A percentile compares a stretch with the other conserved stretches of the same genome.
These are phyloP conservation scores for Didymella lethalis DNA, from an alignment of 2,329 filamentous ascomycete species.

Conservation along the genomic window DNA sequence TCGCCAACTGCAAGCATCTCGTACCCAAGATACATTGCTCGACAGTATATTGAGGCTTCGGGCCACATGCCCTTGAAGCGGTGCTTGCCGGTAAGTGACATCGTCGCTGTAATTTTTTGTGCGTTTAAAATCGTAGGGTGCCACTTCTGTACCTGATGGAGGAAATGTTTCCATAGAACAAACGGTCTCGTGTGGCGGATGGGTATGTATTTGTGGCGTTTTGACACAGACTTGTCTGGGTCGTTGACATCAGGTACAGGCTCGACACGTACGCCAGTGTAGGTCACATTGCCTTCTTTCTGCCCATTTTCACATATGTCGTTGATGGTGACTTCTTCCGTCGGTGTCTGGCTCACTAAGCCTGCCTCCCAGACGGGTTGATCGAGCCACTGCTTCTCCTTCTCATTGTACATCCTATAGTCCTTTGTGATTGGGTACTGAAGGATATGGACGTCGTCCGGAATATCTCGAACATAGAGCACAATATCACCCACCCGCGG, in stretches of 20 bases:
- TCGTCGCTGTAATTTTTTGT: conserved; percentile 60
- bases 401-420: conserved; percentile 36
- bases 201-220: conserved; percentile 64
- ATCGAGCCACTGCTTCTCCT: conserved; percentile 42
- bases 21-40: conserved; percentile 64
- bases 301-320: conserved; percentile 55
- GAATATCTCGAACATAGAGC: conserved; percentile 56
- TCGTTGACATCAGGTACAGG: conserved; percentile 62
- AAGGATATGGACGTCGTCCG: conserved; percentile 36
- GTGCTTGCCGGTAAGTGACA: conserved; percentile 62
- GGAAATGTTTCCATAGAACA: conserved; percentile 60
- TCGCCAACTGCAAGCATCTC: conserved; percentile 65
- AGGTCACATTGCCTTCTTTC: conserved; percentile 56
- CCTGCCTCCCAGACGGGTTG: conserved; percentile 65
- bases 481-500: conserved; percentile 66
- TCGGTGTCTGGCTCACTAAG: conserved; percentile 61
- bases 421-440: conserved; percentile 36
- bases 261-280: conserved; percentile 65
- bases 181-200: conserved; percentile 65
- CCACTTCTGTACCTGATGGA: conserved; percentile 54
- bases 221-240: conserved; percentile 59
- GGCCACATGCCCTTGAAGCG: conserved; percentile 64
- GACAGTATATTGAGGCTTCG: conserved; percentile 60
- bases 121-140: conserved; percentile 65
- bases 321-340: conserved; percentile 52